Base-by-base conservation (phyloP, 2,329 filamentous ascomycete species). In the Beauveria sp. region DNA sequence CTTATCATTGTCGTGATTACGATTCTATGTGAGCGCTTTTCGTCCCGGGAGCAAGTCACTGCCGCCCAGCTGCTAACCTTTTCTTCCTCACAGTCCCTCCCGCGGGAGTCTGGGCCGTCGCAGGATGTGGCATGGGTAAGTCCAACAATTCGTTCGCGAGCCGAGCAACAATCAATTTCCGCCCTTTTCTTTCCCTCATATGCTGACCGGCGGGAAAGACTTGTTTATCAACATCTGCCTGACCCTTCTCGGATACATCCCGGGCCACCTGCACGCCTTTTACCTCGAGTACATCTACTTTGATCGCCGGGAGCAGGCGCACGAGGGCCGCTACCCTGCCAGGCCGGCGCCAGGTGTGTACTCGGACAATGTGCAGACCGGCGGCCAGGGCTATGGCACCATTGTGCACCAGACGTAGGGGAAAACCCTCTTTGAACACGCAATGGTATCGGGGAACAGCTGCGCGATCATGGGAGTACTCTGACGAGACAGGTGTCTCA, bases 281-380 rank as follows among this genome's bases (percentile, higher is more conserved):
- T 94, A 92, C 71, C 66, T 91, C 63, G 85, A 92, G 74, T 96
- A 92, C 71, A 79, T 96, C 64, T 96, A 92, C 77, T 93, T 88
- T 73, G 84, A 90, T 68, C 87, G 88, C 44, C 82, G 80, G 58
- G 86, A 90, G 66, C 82, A 86, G 70, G 80, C 81, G 2, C 75
- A 79, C 51, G 76, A 82, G 40, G 88, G 88, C 5, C 77, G 79
- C 12, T 79, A 80, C 62, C 76, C 80, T 22, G 76, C 78, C 4
- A 69, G 74, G 9, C 80, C 79, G 2, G 88, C 88, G 1, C 85
- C 89, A 0, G 88, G 88, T 30, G 82, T 92, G 20, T 92, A 88
- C 71, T 89, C 85, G 67, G 81, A 89, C 41, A 82, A 83, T 41
- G 83, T 92, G n/a, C 87, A 91, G 75, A 84, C 78, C 4, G 88